Evolutionary conservation across 1,284 basidiomycete genomes (phyloP), one percentile per base, ranked within the genome.

Genomic region (Stygiomarasmius scandens): DNA sequence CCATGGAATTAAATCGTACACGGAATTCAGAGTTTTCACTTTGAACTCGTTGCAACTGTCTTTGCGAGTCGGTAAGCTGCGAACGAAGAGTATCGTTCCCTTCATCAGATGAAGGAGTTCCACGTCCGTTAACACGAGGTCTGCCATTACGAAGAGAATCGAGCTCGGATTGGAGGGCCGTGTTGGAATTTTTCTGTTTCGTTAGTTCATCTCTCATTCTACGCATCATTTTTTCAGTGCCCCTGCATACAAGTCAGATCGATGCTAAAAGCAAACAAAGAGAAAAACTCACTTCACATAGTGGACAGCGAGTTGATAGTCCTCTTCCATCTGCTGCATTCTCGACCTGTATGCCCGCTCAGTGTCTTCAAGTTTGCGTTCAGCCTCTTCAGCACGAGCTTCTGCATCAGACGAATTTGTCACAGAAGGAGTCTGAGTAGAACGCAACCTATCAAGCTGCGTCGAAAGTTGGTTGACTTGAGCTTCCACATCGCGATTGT

Each of bases 141-240:
- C 82, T 82, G 23, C 69, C 83, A 54, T 84, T 84, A 24, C 87
- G 87, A 46, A 81, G 67, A 4, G 77, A 71, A 62, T 96, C 93
- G 24, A 96, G 79, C 67, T 96, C 93, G 19, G 82, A 74, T 69
- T 96, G 93, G 43, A 98, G 83, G 61, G 81, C 78, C 45, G 85
- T 79, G 70, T 95, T 96, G 48, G 87, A 74, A 55, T 82, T 79
- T 76, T 96, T 96, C 72, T 95, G 92, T 75, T 93, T 96, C 61
- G 86, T 90, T 58, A 96, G 77, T 69, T 97, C 95, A 65, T 94
- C 92, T 74, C 96, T 95, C 91, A 99, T 96, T 65, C 93, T 87
- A 64, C 95, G 89, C 79, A 98, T 92, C 89, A 99, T 96, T 78
- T 98, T 98, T 75, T 99, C 97, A 0, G 96, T 98, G 54, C 95